A percentile compares a stretch with the other conserved stretches of the same genome.
These are phyloP conservation scores for Entomortierella parvispora DNA, from an alignment of 192 early-diverging fungal genomes.

Conservation along the genomic window DNA sequence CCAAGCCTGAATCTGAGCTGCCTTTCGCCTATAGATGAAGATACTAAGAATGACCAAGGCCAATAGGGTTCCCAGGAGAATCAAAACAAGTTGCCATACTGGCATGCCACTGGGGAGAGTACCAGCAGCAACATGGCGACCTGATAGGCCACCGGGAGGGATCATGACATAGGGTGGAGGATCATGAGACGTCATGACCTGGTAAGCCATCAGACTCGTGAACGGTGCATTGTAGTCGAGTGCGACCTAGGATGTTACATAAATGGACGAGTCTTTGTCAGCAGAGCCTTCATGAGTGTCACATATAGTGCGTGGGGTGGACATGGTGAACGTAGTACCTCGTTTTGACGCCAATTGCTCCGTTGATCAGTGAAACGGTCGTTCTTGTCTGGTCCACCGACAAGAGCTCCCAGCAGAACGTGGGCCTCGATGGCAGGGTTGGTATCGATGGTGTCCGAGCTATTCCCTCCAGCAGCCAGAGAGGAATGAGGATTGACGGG, in stretches of 20 bases:
- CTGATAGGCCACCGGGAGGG: constrained; percentile 34
- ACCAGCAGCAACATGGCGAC: too few relatives aligned
- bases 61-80: too few relatives aligned
- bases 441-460: constrained; percentile 46
- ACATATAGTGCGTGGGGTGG: neutral
- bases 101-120: too few relatives aligned
- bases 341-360: constrained; percentile 56
- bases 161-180: constrained; percentile 57
- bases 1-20: too few relatives aligned
- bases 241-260: constrained; percentile 25
- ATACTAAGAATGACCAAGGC: too few relatives aligned
- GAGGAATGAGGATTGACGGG: constrained; percentile 64
- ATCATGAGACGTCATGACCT: constrained; percentile 43
- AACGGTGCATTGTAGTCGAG: constrained; percentile 64
- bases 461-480: constrained; percentile 57
- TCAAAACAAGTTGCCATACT: too few relatives aligned
- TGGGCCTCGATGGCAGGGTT: constrained; percentile 44
- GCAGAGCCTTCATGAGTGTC: too few relatives aligned
- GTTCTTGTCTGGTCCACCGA: constrained; percentile 61
- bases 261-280: too few relatives aligned
- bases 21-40: too few relatives aligned
- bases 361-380: constrained; percentile 59
- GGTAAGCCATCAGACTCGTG: constrained; percentile 58
- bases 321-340: constrained; percentile 26
- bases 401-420: constrained; percentile 59